Percentiles rank a stretch among this genome's conserved stretches.
phyloP scores from a whole-genome alignment of 768 basidiomycete genomes.

The Psilocybe azurescens region DNA sequence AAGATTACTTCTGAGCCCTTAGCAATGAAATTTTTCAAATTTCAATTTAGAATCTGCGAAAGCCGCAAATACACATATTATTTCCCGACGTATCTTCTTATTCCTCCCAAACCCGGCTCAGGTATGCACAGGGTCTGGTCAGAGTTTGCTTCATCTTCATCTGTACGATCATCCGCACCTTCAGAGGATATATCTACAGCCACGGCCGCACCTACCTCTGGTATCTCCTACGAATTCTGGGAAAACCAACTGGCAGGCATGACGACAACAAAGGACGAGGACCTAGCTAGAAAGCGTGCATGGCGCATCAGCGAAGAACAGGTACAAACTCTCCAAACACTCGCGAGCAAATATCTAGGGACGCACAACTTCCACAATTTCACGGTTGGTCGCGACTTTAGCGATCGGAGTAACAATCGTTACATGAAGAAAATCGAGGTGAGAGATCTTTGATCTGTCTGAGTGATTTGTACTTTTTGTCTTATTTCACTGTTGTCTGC shows the following conservation, averaged over 20 bases:
- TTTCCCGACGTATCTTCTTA: slow-evolving; percentile 90
- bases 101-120: slow-evolving; percentile 85
- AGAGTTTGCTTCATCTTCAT: slow-evolving; percentile 25
- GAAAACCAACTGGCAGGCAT: slow-evolving; percentile 42
- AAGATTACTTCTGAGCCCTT: neutral
- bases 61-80: slow-evolving; percentile 98
- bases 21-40: too few relatives aligned
- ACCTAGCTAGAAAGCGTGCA: slow-evolving; percentile 65
- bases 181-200: slow-evolving; percentile 2
- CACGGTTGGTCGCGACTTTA: slow-evolving; percentile 86
- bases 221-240: slow-evolving; percentile 69
- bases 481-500: neutral
- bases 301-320: slow-evolving; percentile 69
- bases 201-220: slow-evolving; percentile 24
- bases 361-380: slow-evolving; percentile 99
- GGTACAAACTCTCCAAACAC: slow-evolving; percentile 58
- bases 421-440: slow-evolving; percentile 90
- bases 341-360: slow-evolving; percentile 74
- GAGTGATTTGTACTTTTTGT: too few relatives aligned
- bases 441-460: neutral
- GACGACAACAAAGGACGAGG: slow-evolving; percentile 47
- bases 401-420: slow-evolving; percentile 83
- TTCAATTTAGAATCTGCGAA: slow-evolving; percentile 73
- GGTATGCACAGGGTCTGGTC: slow-evolving; percentile 55
- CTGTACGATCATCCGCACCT: neutral